Percentiles rank a stretch among this genome's conserved stretches.
phyloP scores from a whole-genome alignment of 257 asterid species.

The Solanum bulbocastanum region DNA sequence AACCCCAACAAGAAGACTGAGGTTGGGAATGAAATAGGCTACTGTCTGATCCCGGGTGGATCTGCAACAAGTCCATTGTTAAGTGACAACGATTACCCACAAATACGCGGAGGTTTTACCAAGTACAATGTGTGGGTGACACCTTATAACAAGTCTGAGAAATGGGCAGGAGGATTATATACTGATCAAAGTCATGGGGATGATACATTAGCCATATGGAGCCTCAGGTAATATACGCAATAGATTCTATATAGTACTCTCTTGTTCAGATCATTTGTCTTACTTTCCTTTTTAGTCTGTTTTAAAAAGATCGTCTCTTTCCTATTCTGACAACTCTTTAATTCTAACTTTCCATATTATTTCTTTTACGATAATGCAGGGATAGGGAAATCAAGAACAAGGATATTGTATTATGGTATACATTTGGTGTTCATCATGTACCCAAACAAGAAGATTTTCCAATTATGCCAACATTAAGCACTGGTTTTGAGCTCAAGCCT shows the following conservation, averaged over 20 bases:
- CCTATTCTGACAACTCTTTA: too few species aligned
- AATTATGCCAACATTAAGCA: conserved; percentile 35
- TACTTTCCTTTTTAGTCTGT: too few species aligned
- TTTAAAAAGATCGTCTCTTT: too few species aligned
- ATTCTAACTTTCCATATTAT: too few species aligned
- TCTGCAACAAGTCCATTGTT: conserved; percentile 16
- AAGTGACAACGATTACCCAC: conserved; percentile 26
- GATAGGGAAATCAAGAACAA: conserved; percentile 32
- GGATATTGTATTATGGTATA: conserved; percentile 66
- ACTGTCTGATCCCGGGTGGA: conserved; percentile 37
- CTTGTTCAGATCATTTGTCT: too few species aligned
- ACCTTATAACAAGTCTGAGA: conserved; percentile 40
- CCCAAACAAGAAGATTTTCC: conserved; percentile 63
- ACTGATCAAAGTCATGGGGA: conserved; percentile 49
- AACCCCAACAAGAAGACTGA: conserved; percentile 40
- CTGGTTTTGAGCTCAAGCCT: conserved; percentile 46
- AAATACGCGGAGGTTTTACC: conserved; percentile 37
- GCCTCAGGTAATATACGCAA: conserved; percentile 18
- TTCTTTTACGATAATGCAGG: conserved; percentile 15
- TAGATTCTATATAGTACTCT: not conserved
- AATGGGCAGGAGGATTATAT: conserved; percentile 48
- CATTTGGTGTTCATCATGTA: conserved; percentile 47
- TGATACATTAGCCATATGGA: conserved; percentile 32
- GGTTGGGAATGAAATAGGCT: conserved; percentile 40
- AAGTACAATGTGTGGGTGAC: conserved; percentile 47